Evolutionary conservation across 768 basidiomycete genomes (phyloP).

Genomic region (Imleria badia): DNA sequence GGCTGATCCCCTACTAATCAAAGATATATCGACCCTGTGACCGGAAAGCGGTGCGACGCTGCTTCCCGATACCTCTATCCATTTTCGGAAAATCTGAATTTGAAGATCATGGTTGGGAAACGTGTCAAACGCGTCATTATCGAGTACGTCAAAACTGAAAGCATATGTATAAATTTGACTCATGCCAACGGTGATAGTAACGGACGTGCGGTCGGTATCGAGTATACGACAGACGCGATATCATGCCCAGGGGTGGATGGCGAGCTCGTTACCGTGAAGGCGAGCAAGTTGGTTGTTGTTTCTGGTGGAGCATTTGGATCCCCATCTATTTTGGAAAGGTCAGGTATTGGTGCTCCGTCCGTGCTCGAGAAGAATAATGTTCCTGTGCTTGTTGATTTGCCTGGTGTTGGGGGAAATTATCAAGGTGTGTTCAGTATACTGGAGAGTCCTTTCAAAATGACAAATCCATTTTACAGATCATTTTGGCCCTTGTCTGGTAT

Average conservation of each 20-base stretch:
- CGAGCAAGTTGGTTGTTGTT: slow-evolving; percentile 45
- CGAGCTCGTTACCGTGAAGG: slow-evolving; percentile 22
- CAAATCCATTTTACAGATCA: slow-evolving; percentile 27
- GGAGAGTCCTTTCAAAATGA: background rate
- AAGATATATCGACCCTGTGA: slow-evolving; percentile 54
- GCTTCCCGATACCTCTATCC: slow-evolving; percentile 41
- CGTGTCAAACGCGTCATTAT: slow-evolving; percentile 9
- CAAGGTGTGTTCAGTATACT: slow-evolving; percentile 36
- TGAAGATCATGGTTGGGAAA: slow-evolving; percentile 32
- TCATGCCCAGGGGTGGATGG: slow-evolving; percentile 16
- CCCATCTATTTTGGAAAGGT: slow-evolving; percentile 56
- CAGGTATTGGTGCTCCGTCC: slow-evolving; percentile 61
- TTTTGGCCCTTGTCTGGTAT: slow-evolving; percentile 26
- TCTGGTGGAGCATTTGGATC: slow-evolving; percentile 57
- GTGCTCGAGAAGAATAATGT: slow-evolving; percentile 50
- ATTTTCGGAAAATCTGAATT: slow-evolving; percentile 27
- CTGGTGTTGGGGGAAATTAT: slow-evolving; percentile 75
- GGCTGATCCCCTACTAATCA: background rate
- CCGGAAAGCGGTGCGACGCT: slow-evolving; percentile 32
- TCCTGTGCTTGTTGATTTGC: slow-evolving; percentile 55
- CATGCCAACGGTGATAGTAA: slow-evolving; percentile 21
- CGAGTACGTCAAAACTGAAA: background rate
- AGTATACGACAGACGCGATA: slow-evolving; percentile 31
- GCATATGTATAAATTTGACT: too few relatives aligned
- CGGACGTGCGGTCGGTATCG: slow-evolving; percentile 39